A percentile compares a stretch with the other conserved stretches of the same genome.
Evolutionary conservation across 148 eudicot species (phyloP).

Genomic region (Rhododendron kiyosumense): DNA sequence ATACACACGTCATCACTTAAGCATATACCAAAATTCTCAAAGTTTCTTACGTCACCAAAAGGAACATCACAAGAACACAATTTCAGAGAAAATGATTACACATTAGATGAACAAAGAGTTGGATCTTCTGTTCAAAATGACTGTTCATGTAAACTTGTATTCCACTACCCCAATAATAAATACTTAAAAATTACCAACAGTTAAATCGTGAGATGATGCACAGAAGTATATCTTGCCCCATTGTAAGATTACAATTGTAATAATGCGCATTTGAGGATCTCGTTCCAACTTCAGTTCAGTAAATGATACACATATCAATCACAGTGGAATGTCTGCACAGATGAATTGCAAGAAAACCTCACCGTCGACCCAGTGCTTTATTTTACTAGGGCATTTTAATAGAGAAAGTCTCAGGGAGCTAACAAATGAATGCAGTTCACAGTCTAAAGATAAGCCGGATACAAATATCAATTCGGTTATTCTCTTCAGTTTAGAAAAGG

Average conservation of each 20-base stretch:
- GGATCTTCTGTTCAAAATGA: slow-evolving; percentile 1
- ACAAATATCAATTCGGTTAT: background rate
- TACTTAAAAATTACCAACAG: background rate
- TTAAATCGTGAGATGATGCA: background rate
- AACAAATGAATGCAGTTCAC: background rate
- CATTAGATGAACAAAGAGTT: background rate
- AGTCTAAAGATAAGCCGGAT: background rate
- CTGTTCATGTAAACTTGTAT: background rate
- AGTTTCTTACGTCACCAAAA: background rate
- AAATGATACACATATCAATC: background rate
- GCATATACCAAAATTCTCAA: background rate
- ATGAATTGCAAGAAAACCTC: background rate
- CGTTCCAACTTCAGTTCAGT: background rate
- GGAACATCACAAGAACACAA: background rate
- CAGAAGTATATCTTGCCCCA: background rate
- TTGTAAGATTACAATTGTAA: background rate
- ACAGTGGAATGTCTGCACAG: background rate
- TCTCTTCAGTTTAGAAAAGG: background rate
- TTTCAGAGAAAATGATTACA: background rate
- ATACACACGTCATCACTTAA: background rate
- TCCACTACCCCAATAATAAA: background rate
- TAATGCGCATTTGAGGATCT: background rate
- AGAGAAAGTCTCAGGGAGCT: background rate
- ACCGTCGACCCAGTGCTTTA: background rate
- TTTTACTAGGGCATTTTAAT: background rate